Evolutionary conservation across 306 rosid species (phyloP), one percentile per base, ranked within the genome.

Genomic region (Amphicarpaea edgeworthii): DNA sequence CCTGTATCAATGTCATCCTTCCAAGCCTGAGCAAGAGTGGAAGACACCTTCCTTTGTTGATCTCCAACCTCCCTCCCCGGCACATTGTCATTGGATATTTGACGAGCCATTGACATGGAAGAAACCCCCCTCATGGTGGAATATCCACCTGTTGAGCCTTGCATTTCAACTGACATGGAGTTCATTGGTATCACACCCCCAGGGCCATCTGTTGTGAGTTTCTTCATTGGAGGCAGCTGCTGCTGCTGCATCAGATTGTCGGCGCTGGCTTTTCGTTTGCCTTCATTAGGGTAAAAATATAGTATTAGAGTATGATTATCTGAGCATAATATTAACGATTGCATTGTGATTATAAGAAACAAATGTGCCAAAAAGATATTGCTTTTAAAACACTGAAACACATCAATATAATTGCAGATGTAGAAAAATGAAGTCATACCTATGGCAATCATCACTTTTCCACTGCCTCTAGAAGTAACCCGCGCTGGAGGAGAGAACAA

Each of bases 1-100:
- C 93, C 97, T 37, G 87, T 85, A 85, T 90, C 92, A 19, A 78
- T 77, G 75, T 95, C 90, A 70, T 95, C 98, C 85, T 92, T 95
- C 98, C 98, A 92, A 40, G 96, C 92, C 77, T 86, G 87, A 70
- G 93, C 87, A 82, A 87, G 92, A 83, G 83, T 77, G 60, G 87
- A 23, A 40, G 92, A 88, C 19, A 77, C 74, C 80, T 88, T 86
- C 21, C 51, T 72, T 42, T 47, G 75, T 69, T 77, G 86, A 60
- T 88, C 87, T 54, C 83, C 87, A 28, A 72, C 82, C 64, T 85
- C 91, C 67, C 85, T 83, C 21, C 87, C 88, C 4, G 76, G 8
- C 30, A 41, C 41, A 20, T 50, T 83, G 65, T 86, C 96, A 12
- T 75, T 88, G 12, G 87, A 49, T 66, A 85, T 60, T 60, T 84